Conservation (phyloP, 2,329 filamentous ascomycete genomes). For the Geosmithia flava region DNA sequence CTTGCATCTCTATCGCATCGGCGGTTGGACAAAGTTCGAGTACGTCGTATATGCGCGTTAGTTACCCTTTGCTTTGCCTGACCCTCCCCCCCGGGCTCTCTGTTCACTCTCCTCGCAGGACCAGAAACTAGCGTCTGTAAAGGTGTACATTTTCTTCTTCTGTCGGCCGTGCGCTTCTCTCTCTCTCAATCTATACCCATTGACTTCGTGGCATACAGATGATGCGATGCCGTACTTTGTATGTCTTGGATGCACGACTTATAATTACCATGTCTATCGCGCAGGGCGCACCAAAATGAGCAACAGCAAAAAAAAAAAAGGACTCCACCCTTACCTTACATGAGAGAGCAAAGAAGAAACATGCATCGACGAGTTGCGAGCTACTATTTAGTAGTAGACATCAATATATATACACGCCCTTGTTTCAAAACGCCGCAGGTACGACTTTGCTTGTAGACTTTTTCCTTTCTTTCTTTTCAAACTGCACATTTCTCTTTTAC, state of each 20-base stretch:
- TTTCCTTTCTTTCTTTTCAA: background rate
- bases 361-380: constrained; percentile 2
- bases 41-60: no score
- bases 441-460: constrained; percentile 4
- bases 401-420: background rate
- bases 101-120: no score
- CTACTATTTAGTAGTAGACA: background rate
- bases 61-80: no score
- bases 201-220: no score
- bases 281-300: background rate
- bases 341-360: background rate
- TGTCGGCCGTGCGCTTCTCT: no score
- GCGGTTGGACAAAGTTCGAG: no score
- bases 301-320: background rate
- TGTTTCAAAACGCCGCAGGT: constrained; percentile 5
- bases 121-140: no score
- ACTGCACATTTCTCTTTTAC: background rate
- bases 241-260: background rate
- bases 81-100: no score
- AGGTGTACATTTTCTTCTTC: no score
- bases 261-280: background rate
- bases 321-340: no score
- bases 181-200: no score
- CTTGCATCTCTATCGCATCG: no score
- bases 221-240: background rate